Conservation (phyloP, 169 alveolate species). For the Plasmodium billcollinsi region DNA sequence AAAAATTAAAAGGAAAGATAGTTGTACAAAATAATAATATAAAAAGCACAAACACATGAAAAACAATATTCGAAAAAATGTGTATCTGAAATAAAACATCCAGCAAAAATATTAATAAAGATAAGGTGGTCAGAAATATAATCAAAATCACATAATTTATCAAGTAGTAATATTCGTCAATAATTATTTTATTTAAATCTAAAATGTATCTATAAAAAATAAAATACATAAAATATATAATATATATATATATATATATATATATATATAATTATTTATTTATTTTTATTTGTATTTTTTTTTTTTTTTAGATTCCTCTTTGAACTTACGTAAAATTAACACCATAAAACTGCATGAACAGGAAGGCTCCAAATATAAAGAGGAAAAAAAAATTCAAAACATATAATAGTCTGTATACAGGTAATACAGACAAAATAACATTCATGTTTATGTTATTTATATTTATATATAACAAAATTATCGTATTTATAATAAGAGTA, state of each 20-base stretch:
- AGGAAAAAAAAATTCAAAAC: slow-evolving; percentile 59
- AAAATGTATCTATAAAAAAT: slow-evolving; percentile 36
- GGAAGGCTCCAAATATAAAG: slow-evolving; percentile 51
- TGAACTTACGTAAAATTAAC: slow-evolving; percentile 58
- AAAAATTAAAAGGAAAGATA: slow-evolving; percentile 47
- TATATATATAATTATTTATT: background rate
- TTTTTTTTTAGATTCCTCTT: background rate
- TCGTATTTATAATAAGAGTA: slow-evolving; percentile 32
- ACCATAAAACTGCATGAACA: slow-evolving; percentile 61
- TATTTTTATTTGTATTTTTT: background rate
- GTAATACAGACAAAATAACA: slow-evolving; percentile 27
- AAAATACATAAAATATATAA: too few species aligned
- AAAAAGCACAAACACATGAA: slow-evolving; percentile 30
- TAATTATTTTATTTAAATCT: slow-evolving; percentile 58
- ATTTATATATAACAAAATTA: slow-evolving; percentile 34
- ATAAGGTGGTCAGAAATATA: slow-evolving; percentile 67
- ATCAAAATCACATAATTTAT: slow-evolving; percentile 51
- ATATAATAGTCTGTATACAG: slow-evolving; percentile 41
- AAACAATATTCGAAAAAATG: slow-evolving; percentile 27
- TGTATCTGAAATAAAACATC: slow-evolving; percentile 76
- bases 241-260: background rate
- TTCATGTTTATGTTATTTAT: slow-evolving; percentile 46
- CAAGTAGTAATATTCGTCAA: slow-evolving; percentile 68
- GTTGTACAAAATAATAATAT: slow-evolving; percentile 40
- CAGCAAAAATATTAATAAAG: slow-evolving; percentile 77